A percentile compares a stretch with the other conserved stretches of the same genome.
Conservation (phyloP, 441 rosid genomes). For the Gossypium lobatum region DNA sequence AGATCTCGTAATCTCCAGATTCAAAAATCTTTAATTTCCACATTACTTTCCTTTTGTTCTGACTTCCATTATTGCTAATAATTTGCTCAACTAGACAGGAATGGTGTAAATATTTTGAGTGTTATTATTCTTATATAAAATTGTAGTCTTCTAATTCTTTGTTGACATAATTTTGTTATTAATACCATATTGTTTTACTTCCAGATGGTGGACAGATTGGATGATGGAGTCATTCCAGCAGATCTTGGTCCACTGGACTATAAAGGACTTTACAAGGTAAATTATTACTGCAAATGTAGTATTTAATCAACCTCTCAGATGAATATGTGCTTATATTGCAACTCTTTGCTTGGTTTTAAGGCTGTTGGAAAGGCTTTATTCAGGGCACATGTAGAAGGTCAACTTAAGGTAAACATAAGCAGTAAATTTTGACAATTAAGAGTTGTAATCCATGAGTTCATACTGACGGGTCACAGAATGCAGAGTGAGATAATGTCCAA, state of each 20-base stretch:
- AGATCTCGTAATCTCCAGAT: neutral
- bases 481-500: slow-evolving; percentile 97
- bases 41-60: neutral
- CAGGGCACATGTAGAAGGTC: slow-evolving; percentile 97
- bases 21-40: neutral
- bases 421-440: slow-evolving; percentile 2
- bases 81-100: neutral
- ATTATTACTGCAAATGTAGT: slow-evolving; percentile 15
- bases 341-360: slow-evolving; percentile 38
- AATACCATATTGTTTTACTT: slow-evolving; percentile 14
- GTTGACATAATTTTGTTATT: neutral
- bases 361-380: slow-evolving; percentile 96
- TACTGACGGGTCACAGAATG: slow-evolving; percentile 18
- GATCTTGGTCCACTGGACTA: slow-evolving; percentile 78
- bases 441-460: slow-evolving; percentile 11
- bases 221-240: slow-evolving; percentile 72
- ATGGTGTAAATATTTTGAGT: neutral
- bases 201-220: slow-evolving; percentile 93
- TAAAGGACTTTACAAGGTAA: slow-evolving; percentile 86
- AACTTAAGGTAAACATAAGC: slow-evolving; percentile 63
- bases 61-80: neutral
- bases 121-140: neutral
- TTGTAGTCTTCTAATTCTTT: neutral
- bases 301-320: neutral
- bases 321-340: slow-evolving; percentile 14